These are phyloP conservation scores for Leucosporidium yakuticum DNA, from an alignment of 768 basidiomycete genomes.

Conservation along the genomic window DNA sequence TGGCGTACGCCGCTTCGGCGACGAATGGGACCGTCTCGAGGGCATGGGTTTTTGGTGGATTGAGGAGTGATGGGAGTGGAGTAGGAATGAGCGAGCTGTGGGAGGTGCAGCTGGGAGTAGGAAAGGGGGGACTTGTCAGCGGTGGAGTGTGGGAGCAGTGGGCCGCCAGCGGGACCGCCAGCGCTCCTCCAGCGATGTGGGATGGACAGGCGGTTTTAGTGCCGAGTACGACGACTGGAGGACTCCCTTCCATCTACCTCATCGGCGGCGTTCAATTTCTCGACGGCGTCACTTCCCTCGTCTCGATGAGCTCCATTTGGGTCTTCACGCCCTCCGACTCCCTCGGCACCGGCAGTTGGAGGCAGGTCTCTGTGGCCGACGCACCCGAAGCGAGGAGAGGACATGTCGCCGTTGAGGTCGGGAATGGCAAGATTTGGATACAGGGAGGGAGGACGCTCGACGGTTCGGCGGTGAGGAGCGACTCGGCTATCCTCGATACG, in stretches of 20 bases:
- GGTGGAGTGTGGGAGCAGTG: neutral
- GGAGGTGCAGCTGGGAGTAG: conserved; percentile 9
- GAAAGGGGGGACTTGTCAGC: neutral
- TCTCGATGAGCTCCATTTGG: neutral
- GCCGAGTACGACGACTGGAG: neutral
- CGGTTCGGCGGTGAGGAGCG: neutral
- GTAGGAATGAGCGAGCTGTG: conserved; percentile 19
- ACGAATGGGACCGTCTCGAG: conserved; percentile 18
- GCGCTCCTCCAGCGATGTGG: conserved; percentile 17
- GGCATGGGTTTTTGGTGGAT: conserved; percentile 25
- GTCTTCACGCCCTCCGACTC: conserved; percentile 10
- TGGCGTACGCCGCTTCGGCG: conserved; percentile 15
- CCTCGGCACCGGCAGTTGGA: conserved; percentile 13
- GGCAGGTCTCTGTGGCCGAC: neutral
- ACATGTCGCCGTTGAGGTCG: conserved; percentile 19
- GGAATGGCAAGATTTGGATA: conserved; percentile 20
- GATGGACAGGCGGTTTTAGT: conserved; percentile 28
- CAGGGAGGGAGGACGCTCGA: conserved; percentile 20
- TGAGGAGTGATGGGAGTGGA: conserved; percentile 15
- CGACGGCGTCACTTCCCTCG: neutral
- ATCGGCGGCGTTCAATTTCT: conserved; percentile 16
- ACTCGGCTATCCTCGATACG: conserved; percentile 17
- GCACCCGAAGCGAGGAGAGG: neutral
- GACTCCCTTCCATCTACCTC: conserved; percentile 14
- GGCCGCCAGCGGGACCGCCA: neutral